Evolutionary conservation across 768 basidiomycete species (phyloP).

Genomic region (Tulasnella calospora): DNA sequence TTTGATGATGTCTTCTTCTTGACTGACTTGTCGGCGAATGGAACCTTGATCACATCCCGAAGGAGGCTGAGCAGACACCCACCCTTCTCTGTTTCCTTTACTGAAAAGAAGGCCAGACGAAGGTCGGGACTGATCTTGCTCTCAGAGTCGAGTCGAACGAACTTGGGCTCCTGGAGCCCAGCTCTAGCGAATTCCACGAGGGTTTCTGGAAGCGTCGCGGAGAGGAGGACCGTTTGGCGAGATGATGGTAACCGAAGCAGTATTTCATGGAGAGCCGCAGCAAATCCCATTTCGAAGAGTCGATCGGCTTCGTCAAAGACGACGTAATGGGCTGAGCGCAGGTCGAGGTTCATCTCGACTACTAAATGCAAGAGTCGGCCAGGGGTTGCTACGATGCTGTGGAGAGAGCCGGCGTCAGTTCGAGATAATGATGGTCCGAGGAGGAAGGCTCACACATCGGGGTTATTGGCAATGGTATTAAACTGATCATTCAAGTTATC

Average conservation of each 20-base stretch:
- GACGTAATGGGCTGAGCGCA: slow-evolving; percentile 80
- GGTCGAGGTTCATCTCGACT: slow-evolving; percentile 93
- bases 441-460: slow-evolving; percentile 73
- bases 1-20: slow-evolving; percentile 38
- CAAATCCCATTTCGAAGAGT: slow-evolving; percentile 98
- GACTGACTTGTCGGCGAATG: slow-evolving; percentile 44
- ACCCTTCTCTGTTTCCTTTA: slow-evolving; percentile 91
- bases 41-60: slow-evolving; percentile 81
- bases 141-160: slow-evolving; percentile 94
- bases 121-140: slow-evolving; percentile 92
- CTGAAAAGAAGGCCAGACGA: slow-evolving; percentile 88
- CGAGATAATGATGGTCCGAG: not conserved
- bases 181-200: slow-evolving; percentile 99
- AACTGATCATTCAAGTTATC: slow-evolving; percentile 96
- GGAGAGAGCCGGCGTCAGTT: not conserved
- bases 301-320: slow-evolving; percentile 99
- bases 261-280: slow-evolving; percentile 85
- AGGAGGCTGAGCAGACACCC: slow-evolving; percentile 79
- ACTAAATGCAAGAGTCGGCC: slow-evolving; percentile 94
- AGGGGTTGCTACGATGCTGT: slow-evolving; percentile 93
- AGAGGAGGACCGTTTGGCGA: slow-evolving; percentile 91
- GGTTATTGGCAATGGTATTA: slow-evolving; percentile 87
- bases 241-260: slow-evolving; percentile 77
- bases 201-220: slow-evolving; percentile 91
- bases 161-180: slow-evolving; percentile 85